Percentiles rank a stretch among this genome's conserved stretches.
phyloP scores from a whole-genome alignment of 1,139 yeast genomes.

The Suhomyces anneliseae region DNA sequence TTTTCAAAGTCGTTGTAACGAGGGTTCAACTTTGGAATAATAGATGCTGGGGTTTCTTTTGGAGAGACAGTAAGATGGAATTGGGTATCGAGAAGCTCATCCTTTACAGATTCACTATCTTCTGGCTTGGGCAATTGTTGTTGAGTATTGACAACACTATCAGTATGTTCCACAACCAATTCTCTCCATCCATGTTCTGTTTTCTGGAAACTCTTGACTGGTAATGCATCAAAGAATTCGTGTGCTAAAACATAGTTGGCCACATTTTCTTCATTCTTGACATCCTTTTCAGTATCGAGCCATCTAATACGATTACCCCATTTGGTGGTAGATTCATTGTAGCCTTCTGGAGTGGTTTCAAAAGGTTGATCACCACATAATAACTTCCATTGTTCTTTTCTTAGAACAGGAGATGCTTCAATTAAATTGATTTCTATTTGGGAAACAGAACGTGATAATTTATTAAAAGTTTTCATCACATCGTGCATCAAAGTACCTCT shows the following conservation, averaged over 20 bases:
- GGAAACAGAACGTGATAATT: constrained; percentile 32
- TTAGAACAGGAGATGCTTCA: constrained; percentile 71
- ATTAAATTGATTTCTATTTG: constrained; percentile 54
- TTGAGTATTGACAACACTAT: constrained; percentile 43
- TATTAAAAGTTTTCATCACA: constrained; percentile 48
- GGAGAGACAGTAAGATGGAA: constrained; percentile 64
- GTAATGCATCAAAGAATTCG: constrained; percentile 86
- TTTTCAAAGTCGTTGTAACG: constrained; percentile 57
- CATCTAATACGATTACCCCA: constrained; percentile 61
- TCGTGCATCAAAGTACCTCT: constrained; percentile 79
- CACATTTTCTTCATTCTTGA: constrained; percentile 33
- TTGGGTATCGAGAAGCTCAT: constrained; percentile 33
- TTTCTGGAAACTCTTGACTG: constrained; percentile 68
- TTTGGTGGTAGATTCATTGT: constrained; percentile 41
- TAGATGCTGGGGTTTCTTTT: constrained; percentile 63
- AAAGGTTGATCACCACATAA: constrained; percentile 41
- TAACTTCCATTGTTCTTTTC: constrained; percentile 54
- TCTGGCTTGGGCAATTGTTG: constrained; percentile 23
- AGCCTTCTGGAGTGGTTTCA: constrained; percentile 30
- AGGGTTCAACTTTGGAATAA: constrained; percentile 52
- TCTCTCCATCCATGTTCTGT: constrained; percentile 77
- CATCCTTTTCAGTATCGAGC: constrained; percentile 69
- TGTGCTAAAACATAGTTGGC: constrained; percentile 77
- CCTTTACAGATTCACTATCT: constrained; percentile 1
- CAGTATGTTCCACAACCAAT: constrained; percentile 58